A percentile compares a stretch with the other conserved stretches of the same genome.
phyloP scores from a whole-genome alignment of 1,284 basidiomycete genomes.

The Puccinia novopanici region DNA sequence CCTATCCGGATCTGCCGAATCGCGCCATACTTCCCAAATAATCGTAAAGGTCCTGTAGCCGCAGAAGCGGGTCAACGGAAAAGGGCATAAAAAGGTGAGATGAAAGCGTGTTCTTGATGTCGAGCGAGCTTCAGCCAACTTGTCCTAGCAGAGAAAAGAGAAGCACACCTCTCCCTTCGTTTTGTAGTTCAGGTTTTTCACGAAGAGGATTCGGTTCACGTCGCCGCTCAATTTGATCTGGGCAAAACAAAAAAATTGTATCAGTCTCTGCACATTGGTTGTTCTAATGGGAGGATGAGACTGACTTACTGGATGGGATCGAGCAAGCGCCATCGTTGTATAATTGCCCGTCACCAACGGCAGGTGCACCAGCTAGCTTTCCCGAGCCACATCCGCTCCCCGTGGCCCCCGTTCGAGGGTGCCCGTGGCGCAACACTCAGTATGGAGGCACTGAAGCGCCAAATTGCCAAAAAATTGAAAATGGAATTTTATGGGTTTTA shows the following conservation, averaged over 20 bases:
- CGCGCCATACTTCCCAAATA: conserved; percentile 95
- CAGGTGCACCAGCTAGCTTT: no score
- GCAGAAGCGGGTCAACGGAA: background rate
- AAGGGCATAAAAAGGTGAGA: conserved; percentile 20
- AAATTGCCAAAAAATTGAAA: no score
- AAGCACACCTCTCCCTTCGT: conserved; percentile 64
- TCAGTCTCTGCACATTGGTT: background rate
- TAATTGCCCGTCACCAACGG: no score
- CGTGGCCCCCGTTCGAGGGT: no score
- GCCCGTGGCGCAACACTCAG: no score
- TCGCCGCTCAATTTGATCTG: conserved; percentile 55
- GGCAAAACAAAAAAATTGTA: background rate
- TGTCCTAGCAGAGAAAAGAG: background rate
- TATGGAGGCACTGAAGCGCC: no score
- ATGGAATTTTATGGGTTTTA: no score
- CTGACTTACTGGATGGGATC: background rate
- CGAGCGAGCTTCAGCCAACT: background rate
- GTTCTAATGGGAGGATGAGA: background rate
- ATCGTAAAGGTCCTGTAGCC: conserved; percentile 85
- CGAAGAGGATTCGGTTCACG: conserved; percentile 57
- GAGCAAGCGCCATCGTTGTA: conserved; percentile 23
- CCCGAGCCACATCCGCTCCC: no score
- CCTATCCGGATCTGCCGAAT: conserved; percentile 94
- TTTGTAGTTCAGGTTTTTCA: conserved; percentile 82
- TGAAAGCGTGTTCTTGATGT: background rate